Evolutionary conservation across 305 asterid species (phyloP).

Genomic region (Nicotiana rustica): DNA sequence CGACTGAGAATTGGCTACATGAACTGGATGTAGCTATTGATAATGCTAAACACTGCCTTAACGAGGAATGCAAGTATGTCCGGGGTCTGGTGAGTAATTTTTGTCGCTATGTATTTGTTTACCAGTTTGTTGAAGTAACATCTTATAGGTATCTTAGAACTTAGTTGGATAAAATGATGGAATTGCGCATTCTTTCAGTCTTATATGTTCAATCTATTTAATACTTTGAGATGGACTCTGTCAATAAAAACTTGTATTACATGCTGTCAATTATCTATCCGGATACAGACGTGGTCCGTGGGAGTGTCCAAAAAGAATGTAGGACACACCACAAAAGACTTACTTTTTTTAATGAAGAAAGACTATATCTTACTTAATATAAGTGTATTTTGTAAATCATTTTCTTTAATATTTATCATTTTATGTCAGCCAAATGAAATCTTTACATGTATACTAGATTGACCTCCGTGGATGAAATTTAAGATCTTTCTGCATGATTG

Average conservation of each 20-base stretch:
- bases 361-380: not conserved
- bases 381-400: not conserved
- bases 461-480: slow-evolving; percentile 23
- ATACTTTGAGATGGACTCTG: slow-evolving; percentile 2
- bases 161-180: slow-evolving; percentile 24
- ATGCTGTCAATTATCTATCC: slow-evolving; percentile 16
- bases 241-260: not conserved
- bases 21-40: slow-evolving; percentile 73
- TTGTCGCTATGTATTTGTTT: slow-evolving; percentile 28
- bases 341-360: too few relatives aligned
- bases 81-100: slow-evolving; percentile 84
- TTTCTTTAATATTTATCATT: not conserved
- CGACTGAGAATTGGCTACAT: slow-evolving; percentile 83
- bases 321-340: not conserved
- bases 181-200: not conserved
- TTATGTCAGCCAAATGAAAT: slow-evolving; percentile 3
- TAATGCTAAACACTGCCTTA: slow-evolving; percentile 80
- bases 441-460: not conserved
- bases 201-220: not conserved
- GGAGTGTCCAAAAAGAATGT: slow-evolving; percentile 12
- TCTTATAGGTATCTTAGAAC: not conserved
- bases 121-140: slow-evolving; percentile 8
- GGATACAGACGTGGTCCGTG: not conserved
- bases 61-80: slow-evolving; percentile 87
- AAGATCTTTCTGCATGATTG: slow-evolving; percentile 24